These are phyloP conservation scores for Lasiosphaeria hispida DNA, from an alignment of 495 filamentous ascomycete genomes.

Conservation along the genomic window DNA sequence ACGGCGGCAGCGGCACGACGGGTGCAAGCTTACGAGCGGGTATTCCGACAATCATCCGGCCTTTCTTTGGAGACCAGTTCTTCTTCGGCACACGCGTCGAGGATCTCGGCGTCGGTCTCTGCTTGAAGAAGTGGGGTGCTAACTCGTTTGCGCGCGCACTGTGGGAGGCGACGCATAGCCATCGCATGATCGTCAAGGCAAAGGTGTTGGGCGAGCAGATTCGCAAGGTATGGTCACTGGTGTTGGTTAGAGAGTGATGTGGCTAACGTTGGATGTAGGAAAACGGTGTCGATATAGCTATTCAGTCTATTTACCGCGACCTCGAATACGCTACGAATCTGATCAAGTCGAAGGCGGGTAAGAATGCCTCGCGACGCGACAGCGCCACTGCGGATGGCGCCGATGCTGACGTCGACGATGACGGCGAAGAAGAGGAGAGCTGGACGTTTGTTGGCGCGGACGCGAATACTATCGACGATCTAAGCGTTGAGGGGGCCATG, in stretches of 20 bases:
- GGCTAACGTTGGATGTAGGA: constrained; percentile 55
- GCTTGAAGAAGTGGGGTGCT: constrained; percentile 83
- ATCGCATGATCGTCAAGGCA: constrained; percentile 87
- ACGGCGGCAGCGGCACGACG: constrained; percentile 93
- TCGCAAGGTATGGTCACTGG: constrained; percentile 59
- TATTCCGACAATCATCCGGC: constrained; percentile 90
- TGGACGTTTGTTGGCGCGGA: constrained; percentile 50
- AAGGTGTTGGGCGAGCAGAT: constrained; percentile 79
- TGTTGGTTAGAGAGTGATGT: too few species aligned
- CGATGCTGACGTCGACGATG: constrained; percentile 22
- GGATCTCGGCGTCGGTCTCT: constrained; percentile 88
- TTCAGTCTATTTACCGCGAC: constrained; percentile 92
- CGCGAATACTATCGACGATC: constrained; percentile 23
- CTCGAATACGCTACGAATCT: constrained; percentile 92
- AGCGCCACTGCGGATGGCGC: constrained; percentile 14
- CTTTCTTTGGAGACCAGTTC: constrained; percentile 97
- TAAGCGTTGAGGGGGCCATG: constrained; percentile 17
- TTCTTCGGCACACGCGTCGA: constrained; percentile 90
- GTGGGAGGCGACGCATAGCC: constrained; percentile 87
- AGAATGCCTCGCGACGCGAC: constrained; percentile 51
- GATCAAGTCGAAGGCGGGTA: constrained; percentile 59
- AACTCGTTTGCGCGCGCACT: constrained; percentile 77
- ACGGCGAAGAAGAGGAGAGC: constrained; percentile 46
- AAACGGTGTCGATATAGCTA: constrained; percentile 81
- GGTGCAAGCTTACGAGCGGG: constrained; percentile 91